phyloP scores from a whole-genome alignment of 805 yeast species.

The Komagataella ulmi region DNA sequence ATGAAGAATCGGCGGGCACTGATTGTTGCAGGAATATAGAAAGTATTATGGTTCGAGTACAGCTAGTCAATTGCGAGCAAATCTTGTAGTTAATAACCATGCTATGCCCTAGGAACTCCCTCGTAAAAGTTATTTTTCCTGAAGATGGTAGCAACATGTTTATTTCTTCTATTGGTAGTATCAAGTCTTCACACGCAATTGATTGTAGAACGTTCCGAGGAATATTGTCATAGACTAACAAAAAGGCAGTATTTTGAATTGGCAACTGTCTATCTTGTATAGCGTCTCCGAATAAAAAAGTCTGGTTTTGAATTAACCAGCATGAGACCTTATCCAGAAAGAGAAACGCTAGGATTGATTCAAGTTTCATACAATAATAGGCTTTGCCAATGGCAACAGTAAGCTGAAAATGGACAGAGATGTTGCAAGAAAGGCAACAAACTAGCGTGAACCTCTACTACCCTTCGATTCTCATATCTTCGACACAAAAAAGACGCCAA shows the following conservation, averaged over 20 bases:
- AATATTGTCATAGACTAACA: not conserved
- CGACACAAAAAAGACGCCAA: not conserved
- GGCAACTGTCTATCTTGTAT: not conserved
- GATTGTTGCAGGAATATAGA: not conserved
- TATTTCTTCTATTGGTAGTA: not conserved
- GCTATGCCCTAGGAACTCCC: not conserved
- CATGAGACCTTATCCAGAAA: not conserved
- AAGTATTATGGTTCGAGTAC: not conserved
- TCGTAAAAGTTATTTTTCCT: not conserved
- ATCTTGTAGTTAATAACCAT: no score
- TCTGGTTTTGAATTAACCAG: not conserved
- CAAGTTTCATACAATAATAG: not conserved
- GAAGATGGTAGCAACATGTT: not conserved
- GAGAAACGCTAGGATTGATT: not conserved
- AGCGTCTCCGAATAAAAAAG: not conserved
- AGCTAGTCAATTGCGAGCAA: not conserved
- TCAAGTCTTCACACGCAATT: not conserved
- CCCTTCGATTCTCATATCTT: not conserved
- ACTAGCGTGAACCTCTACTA: not conserved
- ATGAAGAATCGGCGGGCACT: not conserved
- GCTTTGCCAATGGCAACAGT: not conserved
- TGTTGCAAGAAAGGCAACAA: not conserved
- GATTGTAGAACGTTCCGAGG: not conserved
- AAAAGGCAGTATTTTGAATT: not conserved
- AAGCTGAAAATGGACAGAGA: not conserved